Evolutionary conservation across 495 filamentous ascomycete genomes (phyloP).

Genomic region (Echria macrotheca): DNA sequence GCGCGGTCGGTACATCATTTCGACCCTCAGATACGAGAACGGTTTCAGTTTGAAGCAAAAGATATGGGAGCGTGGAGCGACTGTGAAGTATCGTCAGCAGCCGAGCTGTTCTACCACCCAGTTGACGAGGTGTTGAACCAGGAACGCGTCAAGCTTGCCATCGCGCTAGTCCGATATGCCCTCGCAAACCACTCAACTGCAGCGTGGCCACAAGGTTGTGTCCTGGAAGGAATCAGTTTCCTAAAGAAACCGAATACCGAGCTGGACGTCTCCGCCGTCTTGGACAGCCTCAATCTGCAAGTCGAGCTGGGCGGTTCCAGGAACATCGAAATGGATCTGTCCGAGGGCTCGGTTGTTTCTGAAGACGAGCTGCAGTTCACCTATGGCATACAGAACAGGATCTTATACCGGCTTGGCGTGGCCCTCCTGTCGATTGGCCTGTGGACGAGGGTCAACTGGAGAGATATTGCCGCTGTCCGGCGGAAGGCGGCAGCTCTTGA

Average conservation of each 20-base stretch:
- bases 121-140: background rate
- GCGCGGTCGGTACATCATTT: background rate
- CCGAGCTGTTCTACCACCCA: background rate
- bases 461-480: background rate
- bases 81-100: background rate
- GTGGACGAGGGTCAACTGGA: slow-evolving; percentile 2
- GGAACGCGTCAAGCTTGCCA: slow-evolving; percentile 2
- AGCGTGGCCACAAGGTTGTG: slow-evolving; percentile 5
- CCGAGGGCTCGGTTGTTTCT: background rate
- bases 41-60: slow-evolving; percentile 5
- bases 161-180: background rate
- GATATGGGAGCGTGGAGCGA: too few relatives aligned
- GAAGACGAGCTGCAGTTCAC: slow-evolving; percentile 8
- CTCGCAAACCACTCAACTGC: slow-evolving; percentile 4
- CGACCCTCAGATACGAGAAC: background rate
- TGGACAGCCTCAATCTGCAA: slow-evolving; percentile 6
- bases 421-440: slow-evolving; percentile 7
- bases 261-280: background rate
- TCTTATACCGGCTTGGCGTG: slow-evolving; percentile 5
- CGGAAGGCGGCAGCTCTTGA: slow-evolving; percentile 6
- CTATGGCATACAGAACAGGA: slow-evolving; percentile 2
- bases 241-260: background rate
- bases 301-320: background rate
- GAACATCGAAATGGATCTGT: slow-evolving; percentile 3
- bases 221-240: background rate